Percentiles rank a stretch among this genome's conserved stretches.
Conservation (phyloP, 2,329 filamentous ascomycete species). For the Uncinocarpus reesii region DNA sequence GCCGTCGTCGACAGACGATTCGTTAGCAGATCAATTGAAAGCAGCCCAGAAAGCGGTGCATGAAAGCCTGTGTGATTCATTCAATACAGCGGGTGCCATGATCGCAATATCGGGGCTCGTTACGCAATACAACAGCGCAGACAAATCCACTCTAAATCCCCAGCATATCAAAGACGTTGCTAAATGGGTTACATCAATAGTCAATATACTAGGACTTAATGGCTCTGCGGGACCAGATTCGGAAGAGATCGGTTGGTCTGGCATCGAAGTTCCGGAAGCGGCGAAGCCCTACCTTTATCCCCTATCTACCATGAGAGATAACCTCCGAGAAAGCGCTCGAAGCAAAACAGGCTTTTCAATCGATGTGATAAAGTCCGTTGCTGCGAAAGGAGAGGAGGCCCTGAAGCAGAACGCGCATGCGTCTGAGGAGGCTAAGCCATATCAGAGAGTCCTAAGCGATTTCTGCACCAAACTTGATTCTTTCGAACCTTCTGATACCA, state of each 20-base stretch:
- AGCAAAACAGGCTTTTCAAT: constrained; percentile 36
- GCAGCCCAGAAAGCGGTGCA: constrained; percentile 49
- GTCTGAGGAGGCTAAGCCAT: constrained; percentile 32
- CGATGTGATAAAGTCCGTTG: constrained; percentile 32
- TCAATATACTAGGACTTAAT: constrained; percentile 70
- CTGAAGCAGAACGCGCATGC: constrained; percentile 17
- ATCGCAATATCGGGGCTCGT: constrained; percentile 66
- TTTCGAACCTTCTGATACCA: constrained; percentile 36
- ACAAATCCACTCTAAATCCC: constrained; percentile 38
- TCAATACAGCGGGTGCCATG: constrained; percentile 76
- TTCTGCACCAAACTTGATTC: constrained; percentile 34
- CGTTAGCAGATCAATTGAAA: constrained; percentile 42
- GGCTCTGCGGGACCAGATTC: constrained; percentile 29
- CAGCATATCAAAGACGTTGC: constrained; percentile 48
- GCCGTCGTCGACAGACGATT: constrained; percentile 27
- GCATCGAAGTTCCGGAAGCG: constrained; percentile 50
- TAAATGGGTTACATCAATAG: constrained; percentile 70
- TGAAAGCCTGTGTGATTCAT: constrained; percentile 66
- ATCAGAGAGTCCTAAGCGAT: constrained; percentile 39
- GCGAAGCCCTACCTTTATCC: constrained; percentile 54
- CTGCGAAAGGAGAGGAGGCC: constrained; percentile 21
- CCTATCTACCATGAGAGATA: constrained; percentile 47
- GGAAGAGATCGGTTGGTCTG: constrained; percentile 51
- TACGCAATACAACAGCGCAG: constrained; percentile 58
- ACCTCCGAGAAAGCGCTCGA: constrained; percentile 47